These are phyloP conservation scores for Sporormia fimetaria DNA, from an alignment of 495 filamentous ascomycete species.

Conservation along the genomic window DNA sequence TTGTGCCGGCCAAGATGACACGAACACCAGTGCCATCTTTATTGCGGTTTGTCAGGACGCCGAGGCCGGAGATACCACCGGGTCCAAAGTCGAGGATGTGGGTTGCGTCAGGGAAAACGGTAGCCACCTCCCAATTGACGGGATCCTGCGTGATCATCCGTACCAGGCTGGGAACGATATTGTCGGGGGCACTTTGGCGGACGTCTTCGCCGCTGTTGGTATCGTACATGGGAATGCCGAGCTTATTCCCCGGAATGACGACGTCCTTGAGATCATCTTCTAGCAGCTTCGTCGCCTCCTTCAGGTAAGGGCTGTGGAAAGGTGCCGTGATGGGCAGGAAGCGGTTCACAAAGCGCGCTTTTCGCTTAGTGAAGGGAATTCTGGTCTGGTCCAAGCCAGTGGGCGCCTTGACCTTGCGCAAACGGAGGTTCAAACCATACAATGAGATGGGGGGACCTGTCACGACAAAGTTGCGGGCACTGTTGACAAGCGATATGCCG, in stretches of 20 bases:
- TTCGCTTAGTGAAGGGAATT: slow-evolving; percentile 87
- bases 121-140: slow-evolving; percentile 92
- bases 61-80: slow-evolving; percentile 89
- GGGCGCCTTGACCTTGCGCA: slow-evolving; percentile 92
- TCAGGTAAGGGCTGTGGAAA: slow-evolving; percentile 91
- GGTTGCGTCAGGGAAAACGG: slow-evolving; percentile 74
- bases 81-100: slow-evolving; percentile 95
- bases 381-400: slow-evolving; percentile 93
- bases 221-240: slow-evolving; percentile 75
- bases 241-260: slow-evolving; percentile 50
- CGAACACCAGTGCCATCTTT: slow-evolving; percentile 96
- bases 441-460: slow-evolving; percentile 91
- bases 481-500: slow-evolving; percentile 89
- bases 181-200: slow-evolving; percentile 47
- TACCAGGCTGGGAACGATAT: slow-evolving; percentile 69
- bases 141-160: slow-evolving; percentile 87
- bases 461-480: slow-evolving; percentile 90
- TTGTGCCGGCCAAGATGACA: slow-evolving; percentile 81
- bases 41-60: slow-evolving; percentile 93
- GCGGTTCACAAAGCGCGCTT: slow-evolving; percentile 90
- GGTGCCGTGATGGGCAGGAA: slow-evolving; percentile 96
- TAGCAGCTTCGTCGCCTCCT: slow-evolving; percentile 64
- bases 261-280: slow-evolving; percentile 79
- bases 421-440: slow-evolving; percentile 85
- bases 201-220: slow-evolving; percentile 80